These are phyloP conservation scores for Gigaspora rosea DNA, from an alignment of 192 early-diverging fungal genomes.

Conservation along the genomic window DNA sequence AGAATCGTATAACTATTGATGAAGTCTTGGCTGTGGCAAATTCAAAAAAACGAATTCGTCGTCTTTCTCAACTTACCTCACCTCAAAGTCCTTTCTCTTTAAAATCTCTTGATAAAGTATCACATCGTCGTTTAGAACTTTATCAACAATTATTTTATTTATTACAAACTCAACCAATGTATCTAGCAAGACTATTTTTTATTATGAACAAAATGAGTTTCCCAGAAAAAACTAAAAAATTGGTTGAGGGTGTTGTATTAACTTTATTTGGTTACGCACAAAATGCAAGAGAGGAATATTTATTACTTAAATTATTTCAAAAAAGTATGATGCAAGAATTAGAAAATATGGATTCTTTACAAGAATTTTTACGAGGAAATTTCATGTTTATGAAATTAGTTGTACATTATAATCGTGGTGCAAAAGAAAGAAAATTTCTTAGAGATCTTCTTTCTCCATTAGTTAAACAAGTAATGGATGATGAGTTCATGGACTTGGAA, in stretches of 20 bases:
- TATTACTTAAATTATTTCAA: slow-evolving; percentile 93
- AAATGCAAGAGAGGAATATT: slow-evolving; percentile 93
- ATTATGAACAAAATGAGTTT: slow-evolving; percentile 83
- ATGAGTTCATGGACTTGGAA: slow-evolving; percentile 84
- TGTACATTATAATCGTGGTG: slow-evolving; percentile 92
- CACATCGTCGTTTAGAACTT: slow-evolving; percentile 67
- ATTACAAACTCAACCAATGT: slow-evolving; percentile 93
- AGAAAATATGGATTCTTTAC: slow-evolving; percentile 73
- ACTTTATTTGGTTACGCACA: slow-evolving; percentile 97
- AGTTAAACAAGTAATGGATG: slow-evolving; percentile 75
- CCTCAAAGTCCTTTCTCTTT: slow-evolving; percentile 63
- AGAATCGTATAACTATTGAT: slow-evolving; percentile 93
- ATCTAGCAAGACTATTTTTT: slow-evolving; percentile 87
- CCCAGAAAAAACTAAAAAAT: slow-evolving; percentile 63
- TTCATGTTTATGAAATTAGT: slow-evolving; percentile 97
- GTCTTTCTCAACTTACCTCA: slow-evolving; percentile 48
- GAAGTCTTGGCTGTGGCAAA: slow-evolving; percentile 74
- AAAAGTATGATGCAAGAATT: slow-evolving; percentile 90
- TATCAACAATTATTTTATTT: slow-evolving; percentile 97
- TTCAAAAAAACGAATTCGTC: slow-evolving; percentile 46
- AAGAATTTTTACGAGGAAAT: slow-evolving; percentile 93
- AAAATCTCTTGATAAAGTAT: slow-evolving; percentile 85
- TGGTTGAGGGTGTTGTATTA: slow-evolving; percentile 88
- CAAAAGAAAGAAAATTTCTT: slow-evolving; percentile 92
- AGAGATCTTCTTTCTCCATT: slow-evolving; percentile 81